Evolutionary conservation across 306 rosid species (phyloP).

Genomic region (Fragaria nilgerrensis): DNA sequence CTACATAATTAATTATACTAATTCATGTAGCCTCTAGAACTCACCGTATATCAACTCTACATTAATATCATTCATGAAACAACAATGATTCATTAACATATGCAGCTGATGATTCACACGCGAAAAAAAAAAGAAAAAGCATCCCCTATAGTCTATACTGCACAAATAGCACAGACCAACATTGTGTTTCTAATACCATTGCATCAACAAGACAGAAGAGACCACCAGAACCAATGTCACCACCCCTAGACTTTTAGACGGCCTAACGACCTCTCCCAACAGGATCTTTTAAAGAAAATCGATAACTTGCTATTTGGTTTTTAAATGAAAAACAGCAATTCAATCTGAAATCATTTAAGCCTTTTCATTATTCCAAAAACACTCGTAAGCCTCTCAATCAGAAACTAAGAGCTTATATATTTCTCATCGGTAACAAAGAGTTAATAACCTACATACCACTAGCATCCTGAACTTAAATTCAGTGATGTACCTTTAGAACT

Average conservation of each 20-base stretch:
- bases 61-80: background rate
- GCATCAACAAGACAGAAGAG: background rate
- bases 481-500: background rate
- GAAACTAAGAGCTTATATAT: background rate
- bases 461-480: background rate
- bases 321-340: slow-evolving; percentile 10
- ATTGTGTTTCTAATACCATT: background rate
- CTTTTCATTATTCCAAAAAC: background rate
- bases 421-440: background rate
- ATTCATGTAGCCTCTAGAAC: background rate
- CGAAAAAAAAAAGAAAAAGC: background rate
- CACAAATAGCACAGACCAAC: background rate
- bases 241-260: too few relatives aligned
- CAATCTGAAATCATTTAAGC: background rate
- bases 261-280: background rate
- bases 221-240: background rate
- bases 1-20: background rate
- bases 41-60: background rate
- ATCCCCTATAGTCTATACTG: background rate
- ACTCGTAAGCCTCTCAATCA: background rate
- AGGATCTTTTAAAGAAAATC: background rate
- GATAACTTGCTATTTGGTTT: slow-evolving; percentile 5
- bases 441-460: background rate
- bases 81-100: background rate
- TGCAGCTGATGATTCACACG: background rate